phyloP scores from a whole-genome alignment of 371 early-diverging fungal species.

The Blakeslea trispora region DNA sequence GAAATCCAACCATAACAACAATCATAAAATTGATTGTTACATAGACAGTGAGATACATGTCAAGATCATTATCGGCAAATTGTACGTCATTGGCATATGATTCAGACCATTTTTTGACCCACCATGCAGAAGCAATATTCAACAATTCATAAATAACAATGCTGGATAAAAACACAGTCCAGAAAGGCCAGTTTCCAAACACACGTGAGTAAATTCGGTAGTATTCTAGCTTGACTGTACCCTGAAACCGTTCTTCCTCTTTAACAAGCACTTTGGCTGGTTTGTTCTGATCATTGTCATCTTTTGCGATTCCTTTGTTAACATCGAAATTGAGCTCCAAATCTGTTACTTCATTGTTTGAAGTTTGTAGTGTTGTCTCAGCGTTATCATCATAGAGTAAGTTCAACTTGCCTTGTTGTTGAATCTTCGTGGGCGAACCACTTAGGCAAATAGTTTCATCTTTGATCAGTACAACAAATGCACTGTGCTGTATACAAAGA shows the following conservation, averaged over 20 bases:
- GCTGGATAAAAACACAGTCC: constrained; percentile 33
- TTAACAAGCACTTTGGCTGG: constrained; percentile 26
- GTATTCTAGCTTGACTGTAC: constrained; percentile 45
- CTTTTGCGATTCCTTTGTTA: too few relatives aligned
- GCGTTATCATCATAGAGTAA: constrained; percentile 42
- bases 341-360: too few relatives aligned
- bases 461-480: constrained; percentile 65
- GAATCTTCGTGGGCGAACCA: constrained; percentile 50
- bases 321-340: too few relatives aligned
- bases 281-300: constrained; percentile 8
- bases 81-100: constrained; percentile 21
- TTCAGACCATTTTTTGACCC: constrained; percentile 56
- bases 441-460: constrained; percentile 52
- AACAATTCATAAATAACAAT: constrained; percentile 38
- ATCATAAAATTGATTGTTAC: constrained; percentile 37
- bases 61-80: background rate
- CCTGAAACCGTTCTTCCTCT: constrained; percentile 39
- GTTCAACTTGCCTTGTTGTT: constrained; percentile 39
- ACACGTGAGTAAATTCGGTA: constrained; percentile 43
- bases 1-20: constrained; percentile 28
- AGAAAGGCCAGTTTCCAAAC: constrained; percentile 43
- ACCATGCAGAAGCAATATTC: constrained; percentile 45
- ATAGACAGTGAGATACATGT: constrained; percentile 43
- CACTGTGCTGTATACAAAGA: constrained; percentile 69
- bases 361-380: constrained; percentile 2